Percentiles rank a stretch among this genome's conserved stretches.
These are phyloP conservation scores for Naganishia friedmannii DNA, from an alignment of 768 basidiomycete species.

Conservation along the genomic window DNA sequence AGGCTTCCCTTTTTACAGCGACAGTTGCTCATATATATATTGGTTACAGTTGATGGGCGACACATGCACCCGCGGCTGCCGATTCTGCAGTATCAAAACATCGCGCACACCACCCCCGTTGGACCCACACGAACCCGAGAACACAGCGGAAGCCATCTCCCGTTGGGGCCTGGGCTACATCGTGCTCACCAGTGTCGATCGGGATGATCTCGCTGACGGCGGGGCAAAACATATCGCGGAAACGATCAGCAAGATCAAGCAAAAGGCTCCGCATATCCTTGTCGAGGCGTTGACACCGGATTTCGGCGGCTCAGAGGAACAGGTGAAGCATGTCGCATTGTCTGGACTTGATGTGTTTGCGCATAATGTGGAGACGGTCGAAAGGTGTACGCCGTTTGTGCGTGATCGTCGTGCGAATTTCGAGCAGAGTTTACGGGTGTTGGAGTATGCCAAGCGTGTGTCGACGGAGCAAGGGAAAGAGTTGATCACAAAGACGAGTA, in stretches of 20 bases:
- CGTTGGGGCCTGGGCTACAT: conserved; percentile 98
- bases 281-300: conserved; percentile 96
- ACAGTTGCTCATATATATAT: too few relatives aligned
- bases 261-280: conserved; percentile 94
- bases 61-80: conserved; percentile 94
- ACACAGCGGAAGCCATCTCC: conserved; percentile 96
- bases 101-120: conserved; percentile 80
- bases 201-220: conserved; percentile 90
- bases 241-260: conserved; percentile 90
- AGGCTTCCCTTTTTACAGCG: not conserved
- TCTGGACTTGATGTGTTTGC: conserved; percentile 97
- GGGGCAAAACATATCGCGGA: conserved; percentile 92
- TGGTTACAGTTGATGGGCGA: conserved; percentile 94
- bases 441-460: conserved; percentile 49
- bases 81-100: conserved; percentile 97
- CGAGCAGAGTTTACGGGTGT: conserved; percentile 58
- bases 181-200: conserved; percentile 91
- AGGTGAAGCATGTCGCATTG: conserved; percentile 76
- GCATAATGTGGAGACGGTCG: conserved; percentile 96
- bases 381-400: conserved; percentile 87
- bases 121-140: conserved; percentile 93
- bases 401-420: conserved; percentile 92
- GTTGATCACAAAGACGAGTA: conserved; percentile 90
- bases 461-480: conserved; percentile 53
- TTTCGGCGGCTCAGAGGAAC: conserved; percentile 73